Percentiles rank a stretch among this genome's conserved stretches.
These are phyloP conservation scores for Neurospora sp. DNA, from an alignment of 495 filamentous ascomycete genomes.

Conservation along the genomic window DNA sequence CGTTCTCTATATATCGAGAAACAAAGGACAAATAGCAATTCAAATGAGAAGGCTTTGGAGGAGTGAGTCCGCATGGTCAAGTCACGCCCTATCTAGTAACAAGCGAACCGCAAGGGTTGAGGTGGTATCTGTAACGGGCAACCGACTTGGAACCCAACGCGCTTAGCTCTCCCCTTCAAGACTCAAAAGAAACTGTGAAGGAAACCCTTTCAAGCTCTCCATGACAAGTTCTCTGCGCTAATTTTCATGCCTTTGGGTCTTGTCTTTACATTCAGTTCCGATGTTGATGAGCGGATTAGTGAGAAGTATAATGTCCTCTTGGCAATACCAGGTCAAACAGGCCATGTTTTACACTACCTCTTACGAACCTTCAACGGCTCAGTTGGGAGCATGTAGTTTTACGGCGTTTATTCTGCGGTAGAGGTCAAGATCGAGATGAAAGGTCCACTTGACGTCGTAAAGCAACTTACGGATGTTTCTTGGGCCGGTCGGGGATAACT, in stretches of 20 bases:
- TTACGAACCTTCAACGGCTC: background rate
- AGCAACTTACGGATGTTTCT: background rate
- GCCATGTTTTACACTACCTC: background rate
- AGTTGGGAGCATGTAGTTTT: background rate
- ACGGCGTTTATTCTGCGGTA: background rate
- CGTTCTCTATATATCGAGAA: background rate
- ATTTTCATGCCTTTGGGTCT: background rate
- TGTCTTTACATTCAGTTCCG: background rate
- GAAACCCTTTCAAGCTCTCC: background rate
- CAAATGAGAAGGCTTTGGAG: background rate
- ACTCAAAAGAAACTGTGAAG: background rate
- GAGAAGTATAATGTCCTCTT: background rate
- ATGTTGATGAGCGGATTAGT: background rate
- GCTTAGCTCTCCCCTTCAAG: background rate
- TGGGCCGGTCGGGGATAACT: background rate
- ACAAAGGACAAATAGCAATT: background rate
- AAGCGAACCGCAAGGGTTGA: background rate
- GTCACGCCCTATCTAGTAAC: background rate
- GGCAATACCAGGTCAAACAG: background rate
- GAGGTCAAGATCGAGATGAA: background rate
- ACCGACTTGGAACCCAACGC: background rate
- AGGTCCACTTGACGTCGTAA: background rate
- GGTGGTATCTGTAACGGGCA: background rate
- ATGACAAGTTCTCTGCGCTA: background rate
- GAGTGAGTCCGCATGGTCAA: background rate